Conservation (phyloP, 2,329 filamentous ascomycete species). For the Chaetomiaceae sp. region DNA sequence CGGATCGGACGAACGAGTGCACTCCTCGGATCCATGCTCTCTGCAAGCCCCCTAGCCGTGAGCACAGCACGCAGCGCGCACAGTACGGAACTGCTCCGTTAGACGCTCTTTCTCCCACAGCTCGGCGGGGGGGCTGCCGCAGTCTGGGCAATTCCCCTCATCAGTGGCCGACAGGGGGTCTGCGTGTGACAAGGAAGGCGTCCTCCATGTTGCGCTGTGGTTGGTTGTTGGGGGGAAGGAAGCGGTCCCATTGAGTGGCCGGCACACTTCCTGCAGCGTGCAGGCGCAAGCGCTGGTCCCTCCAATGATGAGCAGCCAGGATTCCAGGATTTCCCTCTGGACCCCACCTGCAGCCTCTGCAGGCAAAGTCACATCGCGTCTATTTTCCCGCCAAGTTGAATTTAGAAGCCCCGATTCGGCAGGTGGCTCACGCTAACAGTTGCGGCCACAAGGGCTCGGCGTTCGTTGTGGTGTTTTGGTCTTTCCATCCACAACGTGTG, state of each 20-base stretch:
- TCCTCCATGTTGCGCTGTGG: conserved; percentile 8
- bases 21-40: not conserved
- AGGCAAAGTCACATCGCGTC: conserved; percentile 28
- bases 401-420: conserved; percentile 18
- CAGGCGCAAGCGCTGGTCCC: conserved; percentile 38
- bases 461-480: not conserved
- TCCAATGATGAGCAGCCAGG: too few relatives aligned
- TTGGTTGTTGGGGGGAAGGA: conserved; percentile 14
- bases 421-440: conserved; percentile 3
- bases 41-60: conserved; percentile 2
- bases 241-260: conserved; percentile 13
- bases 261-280: conserved; percentile 23
- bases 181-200: conserved; percentile 9
- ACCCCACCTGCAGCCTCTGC: conserved; percentile 16
- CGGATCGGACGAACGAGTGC: not conserved
- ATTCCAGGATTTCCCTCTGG: not conserved
- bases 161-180: not conserved
- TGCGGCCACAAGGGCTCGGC: not conserved
- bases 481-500: not conserved
- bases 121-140: too few relatives aligned
- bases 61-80: too few relatives aligned
- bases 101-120: too few relatives aligned
- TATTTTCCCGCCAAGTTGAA: conserved; percentile 20
- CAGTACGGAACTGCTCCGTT: too few relatives aligned
- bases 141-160: not conserved